Evolutionary conservation across 2,329 filamentous ascomycete species (phyloP), one percentile per base, ranked within the genome.

Genomic region (Herpotrichia juniperi): DNA sequence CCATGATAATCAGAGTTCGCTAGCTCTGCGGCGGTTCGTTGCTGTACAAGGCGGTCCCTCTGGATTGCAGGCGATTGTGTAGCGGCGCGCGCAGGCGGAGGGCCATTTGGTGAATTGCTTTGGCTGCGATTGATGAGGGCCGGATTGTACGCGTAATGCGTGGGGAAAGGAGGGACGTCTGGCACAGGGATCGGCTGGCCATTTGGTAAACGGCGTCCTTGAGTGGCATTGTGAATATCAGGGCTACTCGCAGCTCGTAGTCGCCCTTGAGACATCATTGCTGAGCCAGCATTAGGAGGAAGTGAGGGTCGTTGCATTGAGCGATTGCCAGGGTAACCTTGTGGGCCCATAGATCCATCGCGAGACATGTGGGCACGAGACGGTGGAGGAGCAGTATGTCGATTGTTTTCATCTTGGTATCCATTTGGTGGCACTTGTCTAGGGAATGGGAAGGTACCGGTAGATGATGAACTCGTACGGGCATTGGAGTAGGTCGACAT

Each of bases 191-290:
- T 63, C 24, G 73, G 68, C 44, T 66, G 67, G 37, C 67, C 73
- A 80, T 73, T 84, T 83, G 58, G 81, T 78, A 78, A 73, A 67
- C 85, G 79, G 57, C 86, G 81, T 67, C 81, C 77, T 28, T 81
- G 79, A 43, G 81, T 81, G 47, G 87, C 83, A 47, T 83, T 87
- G 59, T 96, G 91, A 63, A 96, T 96, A 71, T 97, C 93, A 7
- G 94, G 93, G 57, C 93, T 97, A 76, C 93, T 97, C 67, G 96
- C 96, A 31, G 93, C 96, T 58, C 94, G 85, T 76, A 90, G 88
- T 60, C 92, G 84, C 67, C 88, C 87, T 69, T 91, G 87, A 57
- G 87, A 73, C 53, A 65, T 73, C 51, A 67, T 66, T 47, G 60
- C 67, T 78, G 63, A 67, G 51, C 81, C 78, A 62, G 83, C 77